A percentile compares a stretch with the other conserved stretches of the same genome.
These are phyloP conservation scores for Capsella bursapastoris DNA, from an alignment of 345 rosid species.

Conservation along the genomic window DNA sequence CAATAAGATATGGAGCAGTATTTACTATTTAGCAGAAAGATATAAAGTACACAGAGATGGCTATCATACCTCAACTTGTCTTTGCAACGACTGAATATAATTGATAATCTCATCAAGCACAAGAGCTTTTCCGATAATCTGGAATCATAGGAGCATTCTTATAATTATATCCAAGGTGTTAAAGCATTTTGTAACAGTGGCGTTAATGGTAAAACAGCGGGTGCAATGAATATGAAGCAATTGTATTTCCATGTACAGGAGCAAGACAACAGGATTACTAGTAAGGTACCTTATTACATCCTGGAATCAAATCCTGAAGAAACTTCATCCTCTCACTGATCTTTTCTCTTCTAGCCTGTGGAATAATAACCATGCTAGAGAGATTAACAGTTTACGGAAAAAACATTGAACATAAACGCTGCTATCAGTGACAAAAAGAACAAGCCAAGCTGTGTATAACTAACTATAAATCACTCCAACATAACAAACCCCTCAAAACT, in stretches of 20 bases:
- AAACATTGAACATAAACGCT: too few species aligned
- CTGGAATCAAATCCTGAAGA: constrained; percentile 93
- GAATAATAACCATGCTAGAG: constrained; percentile 8
- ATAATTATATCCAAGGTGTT: not conserved
- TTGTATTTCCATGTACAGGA: not conserved
- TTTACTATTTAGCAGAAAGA: not conserved
- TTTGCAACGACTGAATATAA: constrained; percentile 88
- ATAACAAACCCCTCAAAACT: not conserved
- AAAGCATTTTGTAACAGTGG: not conserved
- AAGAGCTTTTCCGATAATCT: constrained; percentile 96
- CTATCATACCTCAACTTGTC: constrained; percentile 80
- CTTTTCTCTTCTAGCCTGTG: constrained; percentile 96
- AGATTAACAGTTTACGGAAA: not conserved
- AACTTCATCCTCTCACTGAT: constrained; percentile 89
- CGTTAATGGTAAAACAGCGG: not conserved
- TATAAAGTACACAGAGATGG: not conserved
- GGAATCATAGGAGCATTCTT: constrained; percentile 27
- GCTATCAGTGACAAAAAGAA: not conserved
- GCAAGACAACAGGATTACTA: too few species aligned
- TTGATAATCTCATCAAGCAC: constrained; percentile 98
- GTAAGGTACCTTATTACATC: constrained; percentile 79
- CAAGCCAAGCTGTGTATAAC: not conserved
- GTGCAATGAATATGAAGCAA: not conserved
- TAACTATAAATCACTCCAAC: not conserved
- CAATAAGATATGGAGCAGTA: not conserved